phyloP scores from a whole-genome alignment of 441 rosid species.

The Rhodomyrtus psidioides region DNA sequence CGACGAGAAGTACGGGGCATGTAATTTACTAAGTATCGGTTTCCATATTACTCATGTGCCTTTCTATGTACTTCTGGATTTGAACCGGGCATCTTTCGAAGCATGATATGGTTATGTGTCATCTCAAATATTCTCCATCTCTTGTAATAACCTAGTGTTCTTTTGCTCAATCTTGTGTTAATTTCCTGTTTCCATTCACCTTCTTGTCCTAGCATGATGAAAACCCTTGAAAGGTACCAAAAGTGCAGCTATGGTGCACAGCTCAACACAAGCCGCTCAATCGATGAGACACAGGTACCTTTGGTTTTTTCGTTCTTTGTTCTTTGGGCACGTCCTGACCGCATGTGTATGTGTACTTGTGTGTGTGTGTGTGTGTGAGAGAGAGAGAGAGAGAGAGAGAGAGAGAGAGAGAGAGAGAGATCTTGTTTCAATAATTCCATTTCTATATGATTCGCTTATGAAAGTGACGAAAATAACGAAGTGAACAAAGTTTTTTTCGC shows the following conservation, averaged over 20 bases:
- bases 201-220: conserved; percentile 30
- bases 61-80: neutral
- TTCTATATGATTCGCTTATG: neutral
- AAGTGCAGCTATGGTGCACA: conserved; percentile 35
- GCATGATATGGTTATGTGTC: neutral
- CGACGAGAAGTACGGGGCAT: neutral
- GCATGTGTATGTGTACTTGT: neutral
- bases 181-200: neutral
- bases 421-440: neutral
- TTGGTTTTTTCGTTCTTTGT: neutral
- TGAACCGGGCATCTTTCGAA: neutral
- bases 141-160: neutral
- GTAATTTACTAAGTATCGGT: neutral
- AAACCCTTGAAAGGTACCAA: conserved; percentile 48
- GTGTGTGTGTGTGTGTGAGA: too few relatives aligned
- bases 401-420: neutral
- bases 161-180: neutral
- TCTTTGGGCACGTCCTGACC: neutral
- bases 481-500: neutral
- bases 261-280: conserved; percentile 22
- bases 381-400: neutral
- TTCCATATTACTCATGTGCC: neutral
- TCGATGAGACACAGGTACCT: conserved; percentile 34
- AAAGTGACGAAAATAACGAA: neutral
- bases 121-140: neutral